Evolutionary conservation across 2,329 filamentous ascomycete species (phyloP).

Genomic region (Fusarium pseudonygamai): DNA sequence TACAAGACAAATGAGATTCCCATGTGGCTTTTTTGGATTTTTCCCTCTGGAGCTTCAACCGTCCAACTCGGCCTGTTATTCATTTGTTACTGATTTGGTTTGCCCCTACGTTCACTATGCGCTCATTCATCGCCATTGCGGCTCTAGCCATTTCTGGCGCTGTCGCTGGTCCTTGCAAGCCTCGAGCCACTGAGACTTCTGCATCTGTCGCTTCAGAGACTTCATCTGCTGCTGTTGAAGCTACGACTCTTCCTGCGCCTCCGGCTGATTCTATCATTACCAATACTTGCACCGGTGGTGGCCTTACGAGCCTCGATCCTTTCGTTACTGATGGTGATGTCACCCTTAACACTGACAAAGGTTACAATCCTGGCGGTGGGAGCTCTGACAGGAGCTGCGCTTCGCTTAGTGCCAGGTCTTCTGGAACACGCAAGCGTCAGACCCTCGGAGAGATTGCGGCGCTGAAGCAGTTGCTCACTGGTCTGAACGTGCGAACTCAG

Average conservation of each 20-base stretch:
- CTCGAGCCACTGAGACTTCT: neutral
- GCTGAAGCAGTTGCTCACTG: conserved; percentile 4
- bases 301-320: neutral
- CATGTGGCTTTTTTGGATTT: neutral
- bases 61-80: conserved; percentile 26
- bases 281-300: conserved; percentile 10
- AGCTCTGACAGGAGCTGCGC: conserved; percentile 3
- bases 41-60: neutral
- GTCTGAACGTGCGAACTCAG: conserved; percentile 3
- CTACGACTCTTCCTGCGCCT: neutral
- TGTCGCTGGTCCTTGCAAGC: conserved; percentile 25
- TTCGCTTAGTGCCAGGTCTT: neutral
- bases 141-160: conserved; percentile 25
- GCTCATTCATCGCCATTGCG: conserved; percentile 23
- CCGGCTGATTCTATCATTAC: neutral
- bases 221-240: neutral
- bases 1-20: neutral
- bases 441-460: neutral
- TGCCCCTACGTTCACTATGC: conserved; percentile 15
- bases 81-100: neutral
- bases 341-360: neutral
- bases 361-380: neutral
- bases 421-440: neutral
- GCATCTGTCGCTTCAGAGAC: neutral
- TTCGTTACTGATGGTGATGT: neutral